Evolutionary conservation across 371 early-diverging fungal species (phyloP).

Genomic region (Hamiltosporidium tvaerminnensis): DNA sequence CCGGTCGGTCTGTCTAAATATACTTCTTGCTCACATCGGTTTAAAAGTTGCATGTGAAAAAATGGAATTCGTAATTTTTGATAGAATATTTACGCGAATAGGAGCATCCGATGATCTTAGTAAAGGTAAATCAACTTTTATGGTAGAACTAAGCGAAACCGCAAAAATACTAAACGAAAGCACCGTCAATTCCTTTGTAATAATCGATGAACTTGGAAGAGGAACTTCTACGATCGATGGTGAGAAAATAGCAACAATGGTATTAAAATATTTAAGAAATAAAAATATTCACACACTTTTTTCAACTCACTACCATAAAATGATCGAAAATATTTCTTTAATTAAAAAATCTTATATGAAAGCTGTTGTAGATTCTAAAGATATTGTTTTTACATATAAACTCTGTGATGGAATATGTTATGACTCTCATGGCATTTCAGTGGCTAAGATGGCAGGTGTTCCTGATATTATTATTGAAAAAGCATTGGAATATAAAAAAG

Average conservation of each 20-base stretch:
- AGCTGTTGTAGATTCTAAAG: conserved; percentile 41
- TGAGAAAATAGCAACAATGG: conserved; percentile 78
- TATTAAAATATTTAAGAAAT: conserved; percentile 64
- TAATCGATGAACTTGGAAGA: conserved; percentile 94
- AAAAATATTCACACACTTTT: conserved; percentile 47
- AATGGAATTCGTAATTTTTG: conserved; percentile 68
- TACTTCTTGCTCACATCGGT: conserved; percentile 91
- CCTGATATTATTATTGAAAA: conserved; percentile 54
- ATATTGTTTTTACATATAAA: conserved; percentile 87
- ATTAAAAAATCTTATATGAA: conserved; percentile 24
- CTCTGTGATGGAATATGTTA: conserved; percentile 64
- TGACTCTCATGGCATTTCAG: conserved; percentile 71
- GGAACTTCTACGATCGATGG: conserved; percentile 96
- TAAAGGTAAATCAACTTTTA: conserved; percentile 88
- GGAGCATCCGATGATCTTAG: conserved; percentile 71
- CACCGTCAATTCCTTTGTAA: conserved; percentile 76
- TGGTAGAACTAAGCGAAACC: conserved; percentile 89
- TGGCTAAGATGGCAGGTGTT: conserved; percentile 82
- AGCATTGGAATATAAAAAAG: conserved; percentile 22
- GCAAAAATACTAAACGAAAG: conserved; percentile 75
- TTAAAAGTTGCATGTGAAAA: conserved; percentile 73
- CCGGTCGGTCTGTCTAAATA: conserved; percentile 67
- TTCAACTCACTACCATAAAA: conserved; percentile 84
- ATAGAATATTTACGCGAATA: conserved; percentile 61
- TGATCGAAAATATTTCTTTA: conserved; percentile 55